Evolutionary conservation across 2,329 filamentous ascomycete genomes (phyloP), one percentile per base, ranked within the genome.

Genomic region (Bipolaris zeicola): DNA sequence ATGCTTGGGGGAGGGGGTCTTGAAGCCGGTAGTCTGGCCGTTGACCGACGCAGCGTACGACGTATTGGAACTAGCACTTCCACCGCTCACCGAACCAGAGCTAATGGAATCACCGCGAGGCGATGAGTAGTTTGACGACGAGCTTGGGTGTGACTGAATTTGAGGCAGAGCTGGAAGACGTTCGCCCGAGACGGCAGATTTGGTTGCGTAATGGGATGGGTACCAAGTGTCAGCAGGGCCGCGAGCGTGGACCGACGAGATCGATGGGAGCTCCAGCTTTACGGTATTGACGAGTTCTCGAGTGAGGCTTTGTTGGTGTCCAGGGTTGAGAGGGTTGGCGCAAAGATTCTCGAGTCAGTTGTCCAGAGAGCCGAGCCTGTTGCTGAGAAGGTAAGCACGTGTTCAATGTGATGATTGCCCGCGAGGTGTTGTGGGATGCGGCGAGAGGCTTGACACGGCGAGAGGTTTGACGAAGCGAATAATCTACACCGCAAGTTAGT

Each of bases 251-350:
- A 90, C 86, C 82, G 91, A 88, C 75, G 89, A 89, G 76, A 92
- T 89, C 81, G 90, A 90, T 81, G 91, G 90, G 79, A 93, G 87
- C 90, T 93, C 91, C 91, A 96, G 91, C 84, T 93, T 95, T 89
- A 86, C 91, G 90, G 87, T 89, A 80, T 86, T 81, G 75, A 59
- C 45, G 56, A 61, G 47, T 28, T 59, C 54, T 57, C 31, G 63
- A 54, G 46, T 44, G 46, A 48, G 53, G 18, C 28, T 37, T 58
- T 39, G 24, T 43, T 55, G 28, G 34, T 57, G 45, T 46, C 22
- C 16, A 38, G 42, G 38, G 22, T 57, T 55, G 52, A 63, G 51
- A 61, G 47, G 33, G 50, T 63, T 51, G 59, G 53, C 37, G 54
- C 49, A 48, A 58, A 58, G 50, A 46, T 57, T 52, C 58, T 59